phyloP scores from a whole-genome alignment of 768 basidiomycete genomes.

The Dacryopinax primogenitus region DNA sequence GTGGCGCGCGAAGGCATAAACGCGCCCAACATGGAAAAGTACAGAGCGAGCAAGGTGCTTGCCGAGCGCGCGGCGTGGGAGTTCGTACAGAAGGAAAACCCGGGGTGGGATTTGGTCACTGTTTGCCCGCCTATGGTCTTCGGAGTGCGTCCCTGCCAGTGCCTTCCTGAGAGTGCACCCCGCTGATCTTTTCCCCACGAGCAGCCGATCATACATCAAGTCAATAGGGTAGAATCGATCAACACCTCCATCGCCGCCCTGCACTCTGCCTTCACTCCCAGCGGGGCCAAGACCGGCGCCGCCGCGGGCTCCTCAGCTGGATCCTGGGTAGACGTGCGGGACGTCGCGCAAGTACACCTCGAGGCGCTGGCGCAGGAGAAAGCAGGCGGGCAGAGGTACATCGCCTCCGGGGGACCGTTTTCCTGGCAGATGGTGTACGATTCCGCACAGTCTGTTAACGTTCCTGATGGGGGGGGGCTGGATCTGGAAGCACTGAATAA shows the following conservation, averaged over 20 bases:
- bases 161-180: no score
- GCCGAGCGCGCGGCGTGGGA: slow-evolving; percentile 14
- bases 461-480: neutral
- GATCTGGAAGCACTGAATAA: neutral
- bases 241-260: slow-evolving; percentile 29
- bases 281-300: neutral
- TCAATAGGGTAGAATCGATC: slow-evolving; percentile 27
- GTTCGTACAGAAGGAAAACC: slow-evolving; percentile 13
- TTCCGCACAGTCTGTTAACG: neutral
- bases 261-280: neutral
- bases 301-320: neutral
- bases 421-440: slow-evolving; percentile 10
- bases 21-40: slow-evolving; percentile 9
- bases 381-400: slow-evolving; percentile 12
- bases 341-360: slow-evolving; percentile 13
- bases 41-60: slow-evolving; percentile 12
- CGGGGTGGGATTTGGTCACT: slow-evolving; percentile 13
- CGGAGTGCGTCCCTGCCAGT: neutral
- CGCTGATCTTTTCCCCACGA: no score
- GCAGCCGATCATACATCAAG: slow-evolving; percentile 31
- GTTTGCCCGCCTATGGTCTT: slow-evolving; percentile 11
- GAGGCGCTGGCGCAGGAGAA: neutral
- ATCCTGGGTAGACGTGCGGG: slow-evolving; percentile 12
- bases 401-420: neutral
- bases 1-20: slow-evolving; percentile 7